Evolutionary conservation across 306 rosid genomes (phyloP).

Genomic region (Cicer yamashitae): DNA sequence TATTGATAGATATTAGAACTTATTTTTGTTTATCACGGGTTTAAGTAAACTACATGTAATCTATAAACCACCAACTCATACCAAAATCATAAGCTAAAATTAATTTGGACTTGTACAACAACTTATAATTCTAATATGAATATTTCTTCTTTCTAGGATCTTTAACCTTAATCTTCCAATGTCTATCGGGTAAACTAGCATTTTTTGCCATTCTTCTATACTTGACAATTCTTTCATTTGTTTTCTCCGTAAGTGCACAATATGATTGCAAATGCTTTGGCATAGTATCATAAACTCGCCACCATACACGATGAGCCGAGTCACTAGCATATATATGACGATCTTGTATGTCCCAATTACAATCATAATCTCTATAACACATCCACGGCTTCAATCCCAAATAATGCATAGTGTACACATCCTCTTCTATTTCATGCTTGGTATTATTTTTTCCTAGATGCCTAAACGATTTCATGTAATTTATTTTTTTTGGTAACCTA

Average conservation of each 20-base stretch:
- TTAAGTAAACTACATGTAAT: not conserved
- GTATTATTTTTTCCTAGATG: no score
- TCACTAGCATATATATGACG: constrained; percentile 63
- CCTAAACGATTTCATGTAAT: constrained; percentile 49
- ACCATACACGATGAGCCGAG: constrained; percentile 68
- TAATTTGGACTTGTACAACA: not conserved
- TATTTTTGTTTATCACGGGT: not conserved
- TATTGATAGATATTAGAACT: no score
- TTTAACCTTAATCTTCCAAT: constrained; percentile 63
- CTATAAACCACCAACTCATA: not conserved
- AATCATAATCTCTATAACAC: constrained; percentile 91
- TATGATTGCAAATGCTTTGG: constrained; percentile 52
- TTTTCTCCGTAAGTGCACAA: constrained; percentile 64
- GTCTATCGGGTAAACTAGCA: constrained; percentile 52
- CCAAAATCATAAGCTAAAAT: not conserved
- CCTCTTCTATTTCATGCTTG: constrained; percentile 29
- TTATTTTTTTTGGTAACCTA: constrained; percentile 59
- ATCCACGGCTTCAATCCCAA: constrained; percentile 91
- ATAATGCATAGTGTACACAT: constrained; percentile 59
- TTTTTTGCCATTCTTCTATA: constrained; percentile 57
- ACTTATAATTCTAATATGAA: not conserved
- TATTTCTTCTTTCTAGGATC: constrained; percentile 57
- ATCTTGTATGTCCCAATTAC: constrained; percentile 72
- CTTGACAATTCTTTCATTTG: constrained; percentile 50
- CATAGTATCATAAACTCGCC: constrained; percentile 76